phyloP scores from a whole-genome alignment of 2,329 filamentous ascomycete species.

The Orbilia blumenaviensis region DNA sequence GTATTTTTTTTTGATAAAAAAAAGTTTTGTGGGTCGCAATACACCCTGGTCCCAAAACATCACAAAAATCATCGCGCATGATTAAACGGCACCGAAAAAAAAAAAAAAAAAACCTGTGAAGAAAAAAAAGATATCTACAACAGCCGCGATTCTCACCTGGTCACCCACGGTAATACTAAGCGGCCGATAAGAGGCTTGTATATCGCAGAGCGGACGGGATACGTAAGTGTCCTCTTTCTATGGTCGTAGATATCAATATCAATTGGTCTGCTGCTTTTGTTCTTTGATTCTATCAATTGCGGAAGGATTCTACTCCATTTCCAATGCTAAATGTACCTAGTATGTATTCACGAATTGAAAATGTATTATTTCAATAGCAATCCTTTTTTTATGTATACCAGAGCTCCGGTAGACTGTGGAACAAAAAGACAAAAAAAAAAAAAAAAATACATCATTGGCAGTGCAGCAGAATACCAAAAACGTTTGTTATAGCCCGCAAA shows the following conservation, averaged over 20 bases:
- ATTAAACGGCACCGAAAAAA: not conserved
- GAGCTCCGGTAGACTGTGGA: not conserved
- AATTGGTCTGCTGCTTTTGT: not conserved
- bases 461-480: not conserved
- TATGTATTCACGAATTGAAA: too few relatives aligned
- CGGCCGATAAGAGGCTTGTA: constrained; percentile 44
- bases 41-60: too few relatives aligned
- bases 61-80: too few relatives aligned
- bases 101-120: not conserved
- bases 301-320: not conserved
- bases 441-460: too few relatives aligned
- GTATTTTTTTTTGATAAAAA: too few relatives aligned
- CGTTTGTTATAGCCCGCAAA: not conserved
- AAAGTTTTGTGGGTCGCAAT: too few relatives aligned
- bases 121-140: constrained; percentile 27
- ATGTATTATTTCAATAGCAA: too few relatives aligned
- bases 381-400: too few relatives aligned
- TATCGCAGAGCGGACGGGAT: constrained; percentile 36
- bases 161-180: constrained; percentile 48
- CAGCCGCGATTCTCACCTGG: constrained; percentile 14
- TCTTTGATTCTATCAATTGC: not conserved
- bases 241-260: constrained; percentile 10
- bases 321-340: too few relatives aligned
- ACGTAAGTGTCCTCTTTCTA: constrained; percentile 7
- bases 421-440: too few relatives aligned